Conservation (phyloP, 139 green algal genomes). For the Auxenochlorella pyrenoidosa region DNA sequence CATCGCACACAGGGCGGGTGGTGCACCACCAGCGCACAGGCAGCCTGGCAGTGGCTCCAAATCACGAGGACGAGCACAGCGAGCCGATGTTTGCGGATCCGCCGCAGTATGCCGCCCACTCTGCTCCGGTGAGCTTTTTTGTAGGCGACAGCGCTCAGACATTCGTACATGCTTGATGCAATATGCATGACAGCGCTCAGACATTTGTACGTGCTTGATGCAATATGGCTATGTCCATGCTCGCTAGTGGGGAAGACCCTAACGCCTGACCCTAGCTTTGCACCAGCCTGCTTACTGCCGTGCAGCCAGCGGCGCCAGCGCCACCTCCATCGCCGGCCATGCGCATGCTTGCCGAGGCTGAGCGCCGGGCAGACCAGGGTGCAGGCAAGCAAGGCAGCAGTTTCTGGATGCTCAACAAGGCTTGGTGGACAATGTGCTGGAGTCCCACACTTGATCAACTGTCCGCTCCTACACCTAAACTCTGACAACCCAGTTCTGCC, state of each 20-base stretch:
- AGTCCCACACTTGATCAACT: too few species aligned
- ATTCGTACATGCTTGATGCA: background rate
- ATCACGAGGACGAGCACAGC: background rate
- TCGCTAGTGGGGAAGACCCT: background rate
- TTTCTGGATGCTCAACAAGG: background rate
- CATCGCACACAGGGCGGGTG: background rate
- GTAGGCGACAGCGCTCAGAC: background rate
- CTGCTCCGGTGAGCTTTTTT: background rate
- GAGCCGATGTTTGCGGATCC: slow-evolving; percentile 32
- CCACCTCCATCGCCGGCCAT: background rate
- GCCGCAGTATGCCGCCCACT: slow-evolving; percentile 35
- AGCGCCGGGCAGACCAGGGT: background rate
- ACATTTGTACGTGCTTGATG: background rate
- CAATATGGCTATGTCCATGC: too few species aligned
- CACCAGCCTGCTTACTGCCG: background rate
- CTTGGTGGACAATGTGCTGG: background rate
- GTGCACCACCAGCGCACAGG: slow-evolving; percentile 26
- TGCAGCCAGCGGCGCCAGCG: background rate
- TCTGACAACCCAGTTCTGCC: too few species aligned
- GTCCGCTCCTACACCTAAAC: too few species aligned
- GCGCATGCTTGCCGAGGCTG: slow-evolving; percentile 26
- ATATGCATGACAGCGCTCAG: background rate
- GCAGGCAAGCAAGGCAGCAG: background rate
- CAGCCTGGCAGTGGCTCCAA: slow-evolving; percentile 11
- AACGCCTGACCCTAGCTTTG: too few species aligned